A percentile compares a stretch with the other conserved stretches of the same genome.
Evolutionary conservation across 225 moss, liverwort and hornwort species (phyloP).

Genomic region (Straminergon stramineum): DNA sequence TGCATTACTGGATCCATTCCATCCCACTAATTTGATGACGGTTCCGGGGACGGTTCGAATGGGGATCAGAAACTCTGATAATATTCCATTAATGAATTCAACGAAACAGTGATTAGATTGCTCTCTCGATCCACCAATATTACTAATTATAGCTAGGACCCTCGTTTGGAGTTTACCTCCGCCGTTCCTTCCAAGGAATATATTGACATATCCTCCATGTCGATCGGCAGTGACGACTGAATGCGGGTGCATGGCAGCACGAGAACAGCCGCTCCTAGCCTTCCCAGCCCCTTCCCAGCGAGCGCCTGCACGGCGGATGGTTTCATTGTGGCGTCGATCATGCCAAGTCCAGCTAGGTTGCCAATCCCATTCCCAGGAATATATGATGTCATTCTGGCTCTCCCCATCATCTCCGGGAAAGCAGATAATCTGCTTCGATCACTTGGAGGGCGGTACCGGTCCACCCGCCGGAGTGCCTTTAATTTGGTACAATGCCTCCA

Average conservation of each 20-base stretch:
- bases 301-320: neutral
- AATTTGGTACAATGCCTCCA: neutral
- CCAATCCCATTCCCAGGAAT: neutral
- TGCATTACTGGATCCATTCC: neutral
- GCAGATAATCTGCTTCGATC: neutral
- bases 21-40: neutral
- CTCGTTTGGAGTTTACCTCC: neutral
- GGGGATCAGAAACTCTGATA: neutral
- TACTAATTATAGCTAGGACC: neutral
- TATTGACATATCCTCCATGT: neutral
- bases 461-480: neutral
- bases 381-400: neutral
- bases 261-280: neutral
- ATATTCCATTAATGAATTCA: neutral
- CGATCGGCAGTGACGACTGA: neutral
- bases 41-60: neutral
- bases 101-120: neutral
- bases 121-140: neutral
- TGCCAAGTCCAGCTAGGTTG: neutral
- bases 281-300: neutral
- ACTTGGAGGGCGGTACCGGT: neutral
- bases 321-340: neutral
- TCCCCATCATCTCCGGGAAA: neutral
- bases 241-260: neutral
- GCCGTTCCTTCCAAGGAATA: neutral